Conservation (phyloP, 2,329 filamentous ascomycete genomes). For the Trichothecium sympodiale region DNA sequence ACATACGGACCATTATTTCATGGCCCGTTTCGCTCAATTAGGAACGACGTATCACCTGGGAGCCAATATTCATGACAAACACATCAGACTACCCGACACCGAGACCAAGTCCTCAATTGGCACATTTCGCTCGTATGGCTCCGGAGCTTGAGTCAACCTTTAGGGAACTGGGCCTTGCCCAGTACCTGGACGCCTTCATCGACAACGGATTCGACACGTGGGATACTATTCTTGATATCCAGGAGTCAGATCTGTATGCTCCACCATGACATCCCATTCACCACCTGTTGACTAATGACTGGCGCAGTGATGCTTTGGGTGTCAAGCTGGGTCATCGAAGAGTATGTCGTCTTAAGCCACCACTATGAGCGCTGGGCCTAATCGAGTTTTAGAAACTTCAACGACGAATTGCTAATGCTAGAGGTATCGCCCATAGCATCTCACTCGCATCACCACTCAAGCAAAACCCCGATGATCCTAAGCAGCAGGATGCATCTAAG, state of each 20-base stretch:
- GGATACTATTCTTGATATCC: conserved; percentile 75
- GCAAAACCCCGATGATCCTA: conserved; percentile 40
- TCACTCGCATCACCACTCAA: conserved; percentile 38
- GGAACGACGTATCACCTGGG: too few relatives aligned
- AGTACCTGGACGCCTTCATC: conserved; percentile 63
- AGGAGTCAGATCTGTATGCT: conserved; percentile 69
- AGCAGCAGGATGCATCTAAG: conserved; percentile 21
- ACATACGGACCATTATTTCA: too few relatives aligned
- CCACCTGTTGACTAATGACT: conserved; percentile 9
- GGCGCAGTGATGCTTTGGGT: conserved; percentile 54
- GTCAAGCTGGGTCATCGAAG: conserved; percentile 74
- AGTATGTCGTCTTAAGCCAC: conserved; percentile 32
- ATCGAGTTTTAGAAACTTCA: conserved; percentile 62
- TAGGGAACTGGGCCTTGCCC: conserved; percentile 64
- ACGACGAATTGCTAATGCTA: conserved; percentile 64
- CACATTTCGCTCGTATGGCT: conserved; percentile 26
- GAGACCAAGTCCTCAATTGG: too few relatives aligned
- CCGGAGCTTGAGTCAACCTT: conserved; percentile 53
- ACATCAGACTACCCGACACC: too few relatives aligned
- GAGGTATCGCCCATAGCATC: conserved; percentile 47
- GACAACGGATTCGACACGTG: conserved; percentile 78
- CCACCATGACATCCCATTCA: neutral
- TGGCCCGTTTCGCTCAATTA: too few relatives aligned
- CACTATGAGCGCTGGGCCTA: conserved; percentile 5
- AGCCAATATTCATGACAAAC: too few relatives aligned